Evolutionary conservation across 2,329 filamentous ascomycete species (phyloP).

Genomic region (Chaetomium olivaceum): DNA sequence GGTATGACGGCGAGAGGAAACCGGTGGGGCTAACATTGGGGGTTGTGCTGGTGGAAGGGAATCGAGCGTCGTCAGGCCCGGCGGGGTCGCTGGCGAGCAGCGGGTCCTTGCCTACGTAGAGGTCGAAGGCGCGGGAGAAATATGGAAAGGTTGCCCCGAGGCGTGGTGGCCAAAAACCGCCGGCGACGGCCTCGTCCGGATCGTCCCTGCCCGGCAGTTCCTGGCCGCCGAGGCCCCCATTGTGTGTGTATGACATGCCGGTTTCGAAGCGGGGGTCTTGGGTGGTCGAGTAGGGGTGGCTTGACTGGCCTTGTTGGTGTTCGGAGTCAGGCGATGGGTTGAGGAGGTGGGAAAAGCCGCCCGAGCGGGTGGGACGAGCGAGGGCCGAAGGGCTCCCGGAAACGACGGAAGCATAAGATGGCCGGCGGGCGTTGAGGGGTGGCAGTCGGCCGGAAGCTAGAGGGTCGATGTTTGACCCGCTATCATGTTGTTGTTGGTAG

Average conservation of each 20-base stretch:
- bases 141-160: slow-evolving; percentile 42
- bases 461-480: slow-evolving; percentile 37
- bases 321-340: slow-evolving; percentile 48
- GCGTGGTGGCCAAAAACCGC: slow-evolving; percentile 33
- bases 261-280: slow-evolving; percentile 18
- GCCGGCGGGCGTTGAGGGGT: slow-evolving; percentile 39
- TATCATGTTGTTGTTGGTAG: slow-evolving; percentile 40
- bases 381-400: slow-evolving; percentile 42
- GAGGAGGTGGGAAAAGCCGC: slow-evolving; percentile 56
- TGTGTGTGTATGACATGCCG: slow-evolving; percentile 20
- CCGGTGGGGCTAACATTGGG: slow-evolving; percentile 37
- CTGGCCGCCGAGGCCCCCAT: slow-evolving; percentile 19
- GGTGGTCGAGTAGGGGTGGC: slow-evolving; percentile 34
- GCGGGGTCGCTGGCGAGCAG: slow-evolving; percentile 18
- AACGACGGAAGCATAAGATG: slow-evolving; percentile 47
- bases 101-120: slow-evolving; percentile 43
- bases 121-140: slow-evolving; percentile 56
- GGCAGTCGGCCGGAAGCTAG: slow-evolving; percentile 34
- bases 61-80: slow-evolving; percentile 29
- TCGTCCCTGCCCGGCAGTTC: slow-evolving; percentile 28
- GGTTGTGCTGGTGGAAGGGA: slow-evolving; percentile 7
- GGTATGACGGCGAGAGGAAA: slow-evolving; percentile 85
- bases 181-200: slow-evolving; percentile 4
- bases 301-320: slow-evolving; percentile 32
- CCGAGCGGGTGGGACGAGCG: slow-evolving; percentile 41